Base-by-base conservation (phyloP, 75 land plant genomes). In the Sequoiadendron giganteum region DNA sequence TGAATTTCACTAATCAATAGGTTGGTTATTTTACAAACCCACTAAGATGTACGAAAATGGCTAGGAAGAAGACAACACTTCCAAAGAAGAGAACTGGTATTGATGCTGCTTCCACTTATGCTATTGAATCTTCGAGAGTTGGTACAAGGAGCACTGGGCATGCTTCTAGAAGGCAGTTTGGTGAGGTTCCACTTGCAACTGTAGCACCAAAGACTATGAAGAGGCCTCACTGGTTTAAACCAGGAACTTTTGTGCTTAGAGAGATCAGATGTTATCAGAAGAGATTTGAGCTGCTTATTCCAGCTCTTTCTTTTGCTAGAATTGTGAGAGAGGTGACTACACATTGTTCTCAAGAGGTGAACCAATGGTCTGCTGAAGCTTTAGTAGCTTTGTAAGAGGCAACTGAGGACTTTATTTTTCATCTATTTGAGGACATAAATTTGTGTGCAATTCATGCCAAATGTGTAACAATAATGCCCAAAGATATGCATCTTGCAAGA, bases 391-490 rank as follows among this genome's bases (percentile, higher is more conserved):
- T 76, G 39, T 42, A 76, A 76, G 79, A 76, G 42, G 98, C 98
- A n/a, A 93, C 95, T 39, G 99, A 97, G 85, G 94, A 92, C 81
- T 92, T 90, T 86, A 21, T 95, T 43, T 92, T 94, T 32, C 91
- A 92, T 70, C 85, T 96, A 86, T 93, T 97, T 88, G 95, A 93
- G 88, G 99, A 97, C 86, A 91, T 93, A 14, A 92, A 93, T 88
- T 87, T 96, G 77, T 97, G 99, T 92, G 94, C 98, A 10, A 92
- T 94, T 86, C 99, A 97, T 90, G 99, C 96, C 58, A 97, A 93
- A 84, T 92, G 98, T 18, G 96, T 97, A 40, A 97, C 96, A 48
- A 90, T 97, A 38, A 97, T 92, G 93, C 92, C 93, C 39, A 92
- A 89, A 82, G 93, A 92, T 76, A 56, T 92, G 87, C 92, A 90